Evolutionary conservation across 768 basidiomycete genomes (phyloP).

Genomic region (Mycena vitilis): DNA sequence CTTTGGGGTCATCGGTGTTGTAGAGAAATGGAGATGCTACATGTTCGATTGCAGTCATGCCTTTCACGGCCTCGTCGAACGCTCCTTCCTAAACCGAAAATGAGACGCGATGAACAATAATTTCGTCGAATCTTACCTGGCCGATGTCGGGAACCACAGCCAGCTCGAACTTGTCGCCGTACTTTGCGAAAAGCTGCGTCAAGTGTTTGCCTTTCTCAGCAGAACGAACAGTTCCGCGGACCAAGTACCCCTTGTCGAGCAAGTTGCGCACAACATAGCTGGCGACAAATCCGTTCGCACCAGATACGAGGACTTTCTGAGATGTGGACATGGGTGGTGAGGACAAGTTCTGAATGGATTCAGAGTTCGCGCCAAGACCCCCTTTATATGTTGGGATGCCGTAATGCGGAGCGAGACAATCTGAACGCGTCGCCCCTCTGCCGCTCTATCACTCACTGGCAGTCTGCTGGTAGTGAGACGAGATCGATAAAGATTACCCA

Average conservation of each 20-base stretch:
- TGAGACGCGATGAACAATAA: neutral
- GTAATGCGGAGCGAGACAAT: no score
- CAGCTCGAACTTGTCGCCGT: constrained; percentile 70
- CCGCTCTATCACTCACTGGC: no score
- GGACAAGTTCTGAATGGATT: no score
- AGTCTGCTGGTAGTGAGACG: no score
- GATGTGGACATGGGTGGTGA: neutral
- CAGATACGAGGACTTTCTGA: neutral
- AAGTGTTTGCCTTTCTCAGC: constrained; percentile 68
- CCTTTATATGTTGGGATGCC: no score
- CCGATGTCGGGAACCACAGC: constrained; percentile 79
- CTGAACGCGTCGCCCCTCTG: no score
- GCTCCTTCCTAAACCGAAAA: constrained; percentile 60
- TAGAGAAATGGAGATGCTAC: constrained; percentile 72
- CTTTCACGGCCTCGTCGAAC: constrained; percentile 85
- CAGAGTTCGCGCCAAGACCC: no score
- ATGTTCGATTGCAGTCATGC: constrained; percentile 78
- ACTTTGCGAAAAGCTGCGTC: constrained; percentile 60
- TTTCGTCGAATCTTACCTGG: constrained; percentile 39
- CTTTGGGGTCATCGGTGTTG: constrained; percentile 57
- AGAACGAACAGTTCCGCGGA: constrained; percentile 77
- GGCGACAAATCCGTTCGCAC: neutral
- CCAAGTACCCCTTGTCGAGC: constrained; percentile 70
- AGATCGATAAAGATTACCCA: no score
- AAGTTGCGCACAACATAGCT: constrained; percentile 56